A percentile compares a stretch with the other conserved stretches of the same genome.
Conservation (phyloP, 176 grass and related monocot genomes). For the Themeda triandra region DNA sequence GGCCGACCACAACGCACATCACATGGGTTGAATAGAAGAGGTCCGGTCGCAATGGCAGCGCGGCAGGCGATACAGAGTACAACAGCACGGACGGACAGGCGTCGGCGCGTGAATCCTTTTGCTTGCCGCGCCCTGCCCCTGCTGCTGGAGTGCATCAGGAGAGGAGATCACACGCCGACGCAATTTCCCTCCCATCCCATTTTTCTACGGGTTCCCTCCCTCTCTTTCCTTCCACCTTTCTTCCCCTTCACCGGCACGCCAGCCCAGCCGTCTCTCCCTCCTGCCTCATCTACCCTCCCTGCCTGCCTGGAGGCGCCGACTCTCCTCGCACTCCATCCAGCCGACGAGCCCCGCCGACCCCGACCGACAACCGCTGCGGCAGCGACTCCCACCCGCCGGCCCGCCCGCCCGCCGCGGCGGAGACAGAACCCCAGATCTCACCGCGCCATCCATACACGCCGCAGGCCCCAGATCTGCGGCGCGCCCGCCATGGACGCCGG, state of each 20-base stretch:
- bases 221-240: not conserved
- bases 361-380: not conserved
- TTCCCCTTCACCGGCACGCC: not conserved
- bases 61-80: not conserved
- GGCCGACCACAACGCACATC: too few relatives aligned
- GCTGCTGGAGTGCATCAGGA: not conserved
- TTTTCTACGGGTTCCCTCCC: not conserved
- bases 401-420: not conserved
- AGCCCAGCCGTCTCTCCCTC: not conserved
- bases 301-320: not conserved
- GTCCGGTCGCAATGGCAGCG: too few relatives aligned
- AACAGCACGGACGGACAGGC: not conserved
- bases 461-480: constrained; percentile 33
- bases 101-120: not conserved
- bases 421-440: constrained; percentile 26
- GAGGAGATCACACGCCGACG: not conserved
- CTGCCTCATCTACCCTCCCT: not conserved
- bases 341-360: not conserved
- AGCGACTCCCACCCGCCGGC: not conserved
- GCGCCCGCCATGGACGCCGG: constrained; percentile 45
- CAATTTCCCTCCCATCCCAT: not conserved
- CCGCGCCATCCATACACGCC: not conserved
- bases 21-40: too few relatives aligned
- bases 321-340: not conserved
- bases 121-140: not conserved